A percentile compares a stretch with the other conserved stretches of the same genome.
These are phyloP conservation scores for Omphalotus guepiniiformis DNA, from an alignment of 768 basidiomycete genomes.

Conservation along the genomic window DNA sequence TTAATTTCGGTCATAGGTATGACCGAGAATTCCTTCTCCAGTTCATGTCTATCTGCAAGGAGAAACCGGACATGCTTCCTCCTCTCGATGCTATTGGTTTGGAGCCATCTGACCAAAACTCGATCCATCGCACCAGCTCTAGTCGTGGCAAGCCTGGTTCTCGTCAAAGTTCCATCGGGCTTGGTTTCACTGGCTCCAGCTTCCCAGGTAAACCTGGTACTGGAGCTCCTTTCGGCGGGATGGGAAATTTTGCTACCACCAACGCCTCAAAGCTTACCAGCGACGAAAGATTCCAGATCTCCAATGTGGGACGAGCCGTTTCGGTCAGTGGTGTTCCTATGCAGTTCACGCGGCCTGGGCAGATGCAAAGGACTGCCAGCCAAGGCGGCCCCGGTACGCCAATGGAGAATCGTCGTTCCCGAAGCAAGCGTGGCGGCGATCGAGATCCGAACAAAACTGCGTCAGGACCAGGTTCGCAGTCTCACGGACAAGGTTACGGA, in stretches of 20 bases:
- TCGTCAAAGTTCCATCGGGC: slow-evolving; percentile 28
- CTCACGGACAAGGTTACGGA: slow-evolving; percentile 1
- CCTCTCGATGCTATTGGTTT: slow-evolving; percentile 89
- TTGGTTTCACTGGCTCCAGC: slow-evolving; percentile 37
- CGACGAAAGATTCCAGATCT: slow-evolving; percentile 61
- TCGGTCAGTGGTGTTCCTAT: slow-evolving; percentile 52
- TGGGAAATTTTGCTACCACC: slow-evolving; percentile 64
- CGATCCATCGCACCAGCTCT: slow-evolving; percentile 59
- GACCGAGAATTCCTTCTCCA: slow-evolving; percentile 97
- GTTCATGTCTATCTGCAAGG: slow-evolving; percentile 92
- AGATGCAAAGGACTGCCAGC: slow-evolving; percentile 68
- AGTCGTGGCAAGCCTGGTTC: slow-evolving; percentile 46
- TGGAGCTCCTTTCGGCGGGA: slow-evolving; percentile 42
- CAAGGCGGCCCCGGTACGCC: slow-evolving; percentile 53
- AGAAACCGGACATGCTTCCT: slow-evolving; percentile 89
- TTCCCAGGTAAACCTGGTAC: slow-evolving; percentile 50
- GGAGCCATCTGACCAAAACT: slow-evolving; percentile 63
- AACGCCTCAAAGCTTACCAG: slow-evolving; percentile 54
- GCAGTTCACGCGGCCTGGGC: slow-evolving; percentile 48
- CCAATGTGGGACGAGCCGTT: slow-evolving; percentile 44
- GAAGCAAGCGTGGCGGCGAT: slow-evolving; percentile 83
- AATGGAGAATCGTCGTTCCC: slow-evolving; percentile 51
- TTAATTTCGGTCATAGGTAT: slow-evolving; percentile 50
- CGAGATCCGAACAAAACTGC: slow-evolving; percentile 55
- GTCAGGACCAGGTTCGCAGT: slow-evolving; percentile 17